Conservation (phyloP, 2,329 filamentous ascomycete genomes). For the Gaeumannomyces sp. region DNA sequence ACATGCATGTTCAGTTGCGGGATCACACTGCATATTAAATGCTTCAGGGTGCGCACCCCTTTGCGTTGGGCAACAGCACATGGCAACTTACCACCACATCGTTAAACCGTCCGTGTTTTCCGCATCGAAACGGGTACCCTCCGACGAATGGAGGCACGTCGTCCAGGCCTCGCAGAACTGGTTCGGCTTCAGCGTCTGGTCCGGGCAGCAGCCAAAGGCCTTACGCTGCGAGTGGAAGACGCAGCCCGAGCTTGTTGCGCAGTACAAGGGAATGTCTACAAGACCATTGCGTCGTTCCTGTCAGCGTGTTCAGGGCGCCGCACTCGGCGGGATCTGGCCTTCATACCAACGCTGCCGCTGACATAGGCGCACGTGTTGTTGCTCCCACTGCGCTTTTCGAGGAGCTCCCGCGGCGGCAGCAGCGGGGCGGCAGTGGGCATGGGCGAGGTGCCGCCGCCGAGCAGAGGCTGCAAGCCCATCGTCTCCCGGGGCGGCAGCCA, state of each 20-base stretch:
- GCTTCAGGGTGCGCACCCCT: not conserved
- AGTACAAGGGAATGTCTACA: slow-evolving; percentile 22
- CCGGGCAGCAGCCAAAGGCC: slow-evolving; percentile 27
- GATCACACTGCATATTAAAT: not conserved
- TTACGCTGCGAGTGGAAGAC: slow-evolving; percentile 23
- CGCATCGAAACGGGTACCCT: slow-evolving; percentile 17
- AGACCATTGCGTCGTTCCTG: not conserved
- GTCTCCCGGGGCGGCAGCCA: slow-evolving; percentile 24
- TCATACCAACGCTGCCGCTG: slow-evolving; percentile 19
- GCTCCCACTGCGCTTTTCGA: slow-evolving; percentile 19
- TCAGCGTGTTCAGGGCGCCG: not conserved
- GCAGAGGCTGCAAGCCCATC: slow-evolving; percentile 17
- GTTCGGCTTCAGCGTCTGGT: slow-evolving; percentile 12
- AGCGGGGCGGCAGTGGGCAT: slow-evolving; percentile 17
- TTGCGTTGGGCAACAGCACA: not conserved
- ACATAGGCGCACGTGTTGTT: slow-evolving; percentile 28
- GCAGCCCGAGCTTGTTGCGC: slow-evolving; percentile 20
- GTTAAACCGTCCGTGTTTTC: slow-evolving; percentile 20
- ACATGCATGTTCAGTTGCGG: not conserved
- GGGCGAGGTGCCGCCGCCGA: slow-evolving; percentile 12
- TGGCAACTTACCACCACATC: slow-evolving; percentile 24
- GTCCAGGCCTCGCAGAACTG: slow-evolving; percentile 20
- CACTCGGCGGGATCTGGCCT: not conserved
- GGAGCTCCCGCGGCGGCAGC: slow-evolving; percentile 9
- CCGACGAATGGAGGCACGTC: slow-evolving; percentile 22